Percentiles rank a stretch among this genome's conserved stretches.
These are phyloP conservation scores for Yamagishiella unicocca DNA, from an alignment of 139 green algal species.

Conservation along the genomic window DNA sequence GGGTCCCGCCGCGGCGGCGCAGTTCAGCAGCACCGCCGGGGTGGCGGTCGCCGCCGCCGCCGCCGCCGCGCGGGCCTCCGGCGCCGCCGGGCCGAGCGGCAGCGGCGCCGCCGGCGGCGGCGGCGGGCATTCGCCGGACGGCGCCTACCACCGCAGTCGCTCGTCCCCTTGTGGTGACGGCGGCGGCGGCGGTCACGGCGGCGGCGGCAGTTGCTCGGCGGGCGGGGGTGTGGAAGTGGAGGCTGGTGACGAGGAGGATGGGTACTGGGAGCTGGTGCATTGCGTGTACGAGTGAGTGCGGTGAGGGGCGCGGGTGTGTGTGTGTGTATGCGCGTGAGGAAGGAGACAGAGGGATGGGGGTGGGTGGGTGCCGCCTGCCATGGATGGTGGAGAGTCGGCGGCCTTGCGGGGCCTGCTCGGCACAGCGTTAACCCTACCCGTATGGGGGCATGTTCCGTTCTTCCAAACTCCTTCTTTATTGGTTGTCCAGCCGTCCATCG, in stretches of 20 bases:
- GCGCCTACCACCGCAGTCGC: background rate
- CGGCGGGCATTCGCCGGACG: background rate
- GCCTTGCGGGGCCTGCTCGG: no score
- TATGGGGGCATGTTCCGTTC: no score
- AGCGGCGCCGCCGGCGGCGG: background rate
- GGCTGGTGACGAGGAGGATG: background rate
- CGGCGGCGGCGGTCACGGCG: background rate
- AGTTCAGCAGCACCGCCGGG: no score
- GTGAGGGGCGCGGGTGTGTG: background rate
- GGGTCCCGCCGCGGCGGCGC: background rate
- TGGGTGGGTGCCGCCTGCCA: no score
- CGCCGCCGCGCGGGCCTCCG: background rate
- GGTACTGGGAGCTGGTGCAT: conserved; percentile 44
- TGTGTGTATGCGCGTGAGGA: no score
- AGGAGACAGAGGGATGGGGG: no score
- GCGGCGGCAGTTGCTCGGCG: background rate
- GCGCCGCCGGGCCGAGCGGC: background rate
- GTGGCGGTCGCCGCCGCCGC: background rate
- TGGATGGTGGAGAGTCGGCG: no score
- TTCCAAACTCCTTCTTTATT: no score
- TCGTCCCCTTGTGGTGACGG: background rate
- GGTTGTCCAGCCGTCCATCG: no score
- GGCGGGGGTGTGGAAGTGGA: background rate
- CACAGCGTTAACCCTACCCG: no score
- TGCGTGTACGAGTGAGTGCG: conserved; percentile 25